These are phyloP conservation scores for Aspergillus puulaauensis DNA, from an alignment of 2,329 filamentous ascomycete species.

Conservation along the genomic window DNA sequence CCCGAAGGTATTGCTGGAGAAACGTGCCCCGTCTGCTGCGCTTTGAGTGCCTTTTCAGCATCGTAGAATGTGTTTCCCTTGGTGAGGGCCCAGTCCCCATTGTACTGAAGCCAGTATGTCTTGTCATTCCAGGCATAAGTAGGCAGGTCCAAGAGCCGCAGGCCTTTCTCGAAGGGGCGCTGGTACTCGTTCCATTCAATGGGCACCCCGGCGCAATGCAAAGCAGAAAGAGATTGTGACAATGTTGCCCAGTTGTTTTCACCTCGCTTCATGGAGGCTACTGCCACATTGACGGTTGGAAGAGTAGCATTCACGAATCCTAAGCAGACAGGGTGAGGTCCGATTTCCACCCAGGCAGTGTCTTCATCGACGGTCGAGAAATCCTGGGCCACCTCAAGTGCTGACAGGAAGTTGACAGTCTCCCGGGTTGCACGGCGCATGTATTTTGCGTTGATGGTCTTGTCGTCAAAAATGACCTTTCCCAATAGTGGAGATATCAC, in stretches of 20 bases:
- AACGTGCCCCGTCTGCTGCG: neutral
- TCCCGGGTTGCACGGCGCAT: slow-evolving; percentile 65
- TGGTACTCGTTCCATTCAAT: slow-evolving; percentile 73
- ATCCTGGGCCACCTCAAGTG: slow-evolving; percentile 59
- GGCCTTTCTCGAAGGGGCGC: slow-evolving; percentile 57
- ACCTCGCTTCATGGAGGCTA: slow-evolving; percentile 62
- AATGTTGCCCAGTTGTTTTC: slow-evolving; percentile 67
- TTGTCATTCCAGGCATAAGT: slow-evolving; percentile 70
- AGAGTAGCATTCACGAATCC: slow-evolving; percentile 68
- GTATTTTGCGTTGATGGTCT: slow-evolving; percentile 61
- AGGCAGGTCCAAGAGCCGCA: slow-evolving; percentile 62
- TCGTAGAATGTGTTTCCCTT: slow-evolving; percentile 55
- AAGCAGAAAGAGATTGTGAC: slow-evolving; percentile 54
- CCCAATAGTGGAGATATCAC: slow-evolving; percentile 68
- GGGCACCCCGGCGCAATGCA: slow-evolving; percentile 63
- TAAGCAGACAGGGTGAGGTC: slow-evolving; percentile 69
- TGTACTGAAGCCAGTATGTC: slow-evolving; percentile 71
- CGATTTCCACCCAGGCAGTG: slow-evolving; percentile 71
- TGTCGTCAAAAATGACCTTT: slow-evolving; percentile 54
- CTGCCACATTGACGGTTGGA: slow-evolving; percentile 53
- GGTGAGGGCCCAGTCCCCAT: slow-evolving; percentile 69
- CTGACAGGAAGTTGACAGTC: slow-evolving; percentile 67
- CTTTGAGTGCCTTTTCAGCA: neutral
- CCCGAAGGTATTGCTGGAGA: neutral
- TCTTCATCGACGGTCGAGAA: slow-evolving; percentile 55